phyloP scores from a whole-genome alignment of 2,329 filamentous ascomycete species.

The Colletotrichum lini region DNA sequence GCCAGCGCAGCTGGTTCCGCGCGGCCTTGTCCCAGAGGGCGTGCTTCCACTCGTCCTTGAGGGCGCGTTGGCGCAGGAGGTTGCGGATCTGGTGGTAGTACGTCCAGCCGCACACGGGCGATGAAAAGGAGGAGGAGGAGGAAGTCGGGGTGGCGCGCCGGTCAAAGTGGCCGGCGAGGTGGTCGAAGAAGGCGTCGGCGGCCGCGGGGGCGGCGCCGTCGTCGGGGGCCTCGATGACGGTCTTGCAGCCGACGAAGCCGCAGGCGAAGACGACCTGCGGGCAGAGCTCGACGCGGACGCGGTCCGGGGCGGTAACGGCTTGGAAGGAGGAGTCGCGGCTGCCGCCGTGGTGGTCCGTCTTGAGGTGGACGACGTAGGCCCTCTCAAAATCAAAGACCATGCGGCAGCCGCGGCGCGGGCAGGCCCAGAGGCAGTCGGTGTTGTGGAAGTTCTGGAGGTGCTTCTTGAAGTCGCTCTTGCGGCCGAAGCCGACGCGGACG shows the following conservation, averaged over 20 bases:
- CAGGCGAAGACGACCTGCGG: conserved; percentile 62
- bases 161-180: conserved; percentile 63
- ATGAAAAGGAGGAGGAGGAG: neutral
- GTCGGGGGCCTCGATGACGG: conserved; percentile 57
- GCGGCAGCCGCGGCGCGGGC: conserved; percentile 58
- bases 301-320: conserved; percentile 51
- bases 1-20: conserved; percentile 57
- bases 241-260: conserved; percentile 59
- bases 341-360: conserved; percentile 55
- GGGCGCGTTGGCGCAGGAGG: conserved; percentile 58
- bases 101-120: conserved; percentile 53
- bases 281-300: conserved; percentile 58
- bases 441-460: conserved; percentile 64
- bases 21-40: conserved; percentile 62
- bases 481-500: conserved; percentile 61
- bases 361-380: conserved; percentile 61
- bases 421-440: conserved; percentile 59
- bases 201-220: conserved; percentile 54
- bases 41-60: conserved; percentile 62
- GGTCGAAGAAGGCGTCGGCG: conserved; percentile 62
- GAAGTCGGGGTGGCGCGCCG: conserved; percentile 52
- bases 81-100: conserved; percentile 61
- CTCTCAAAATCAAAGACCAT: conserved; percentile 62
- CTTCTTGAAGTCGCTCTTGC: conserved; percentile 65
- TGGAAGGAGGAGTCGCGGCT: conserved; percentile 47